These are phyloP conservation scores for Guadua angustifolia DNA, from an alignment of 176 grass and related monocot species.

Conservation along the genomic window DNA sequence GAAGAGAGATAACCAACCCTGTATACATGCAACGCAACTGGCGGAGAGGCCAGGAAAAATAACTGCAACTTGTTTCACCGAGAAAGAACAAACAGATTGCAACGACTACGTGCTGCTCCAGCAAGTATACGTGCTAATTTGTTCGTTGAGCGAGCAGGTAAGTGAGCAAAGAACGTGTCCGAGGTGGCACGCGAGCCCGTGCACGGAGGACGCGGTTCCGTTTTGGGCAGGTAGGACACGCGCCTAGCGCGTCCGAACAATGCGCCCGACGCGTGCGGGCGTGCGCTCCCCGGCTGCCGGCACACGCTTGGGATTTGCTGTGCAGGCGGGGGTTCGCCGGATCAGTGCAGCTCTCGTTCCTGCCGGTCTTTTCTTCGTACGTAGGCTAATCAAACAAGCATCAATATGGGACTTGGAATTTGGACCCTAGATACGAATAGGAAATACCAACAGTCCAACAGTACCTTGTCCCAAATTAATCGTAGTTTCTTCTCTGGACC, in stretches of 20 bases:
- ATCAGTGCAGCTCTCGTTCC: neutral
- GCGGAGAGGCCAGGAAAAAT: neutral
- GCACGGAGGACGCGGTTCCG: neutral
- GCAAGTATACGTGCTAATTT: neutral
- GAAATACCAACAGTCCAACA: neutral
- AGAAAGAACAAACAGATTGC: too few relatives aligned
- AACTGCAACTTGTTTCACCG: neutral
- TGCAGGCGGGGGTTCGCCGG: neutral
- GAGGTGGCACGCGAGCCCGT: conserved; percentile 9
- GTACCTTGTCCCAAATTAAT: neutral
- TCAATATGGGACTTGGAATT: neutral
- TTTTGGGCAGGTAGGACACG: conserved; percentile 29
- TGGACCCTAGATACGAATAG: neutral
- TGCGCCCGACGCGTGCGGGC: neutral
- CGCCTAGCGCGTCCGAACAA: conserved; percentile 17
- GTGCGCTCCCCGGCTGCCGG: neutral
- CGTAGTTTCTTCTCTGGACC: neutral
- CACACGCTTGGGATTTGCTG: conserved; percentile 52
- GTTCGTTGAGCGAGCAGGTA: neutral
- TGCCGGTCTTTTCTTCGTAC: neutral
- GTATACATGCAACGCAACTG: neutral
- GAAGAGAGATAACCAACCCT: neutral
- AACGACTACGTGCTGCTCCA: too few relatives aligned
- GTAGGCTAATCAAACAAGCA: neutral
- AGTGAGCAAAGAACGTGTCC: conserved; percentile 5